phyloP scores from a whole-genome alignment of 2,329 filamentous ascomycete species.

The Paracamarosporium sp. region DNA sequence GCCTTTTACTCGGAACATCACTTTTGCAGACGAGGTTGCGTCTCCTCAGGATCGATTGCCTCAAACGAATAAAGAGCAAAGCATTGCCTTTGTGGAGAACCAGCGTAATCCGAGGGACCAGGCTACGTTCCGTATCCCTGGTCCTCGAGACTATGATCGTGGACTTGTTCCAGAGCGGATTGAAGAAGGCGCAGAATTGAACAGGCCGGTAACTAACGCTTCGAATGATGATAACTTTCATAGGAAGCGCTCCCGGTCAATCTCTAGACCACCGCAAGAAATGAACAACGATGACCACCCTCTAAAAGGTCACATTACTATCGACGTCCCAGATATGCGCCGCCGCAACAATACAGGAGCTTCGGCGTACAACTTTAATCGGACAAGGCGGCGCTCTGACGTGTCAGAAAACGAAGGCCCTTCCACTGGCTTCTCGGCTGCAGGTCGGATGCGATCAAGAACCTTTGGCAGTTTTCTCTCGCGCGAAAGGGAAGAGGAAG shows the following conservation, averaged over 20 bases:
- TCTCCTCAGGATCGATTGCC: conserved; percentile 64
- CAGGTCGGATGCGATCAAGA: conserved; percentile 48
- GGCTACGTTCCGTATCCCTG: conserved; percentile 84
- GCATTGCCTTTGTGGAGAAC: conserved; percentile 86
- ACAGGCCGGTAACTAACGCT: conserved; percentile 15
- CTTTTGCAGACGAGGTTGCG: conserved; percentile 72
- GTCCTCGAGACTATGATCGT: conserved; percentile 86
- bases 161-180: conserved; percentile 74
- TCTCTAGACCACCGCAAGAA: conserved; percentile 34
- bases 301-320: conserved; percentile 66
- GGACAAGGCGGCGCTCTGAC: conserved; percentile 11
- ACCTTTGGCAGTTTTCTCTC: conserved; percentile 67
- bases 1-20: conserved; percentile 60
- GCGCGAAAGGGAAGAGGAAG: conserved; percentile 57
- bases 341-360: conserved; percentile 37
- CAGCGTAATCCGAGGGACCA: conserved; percentile 77
- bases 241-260: conserved; percentile 25
- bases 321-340: conserved; percentile 66
- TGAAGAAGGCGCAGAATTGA: conserved; percentile 47
- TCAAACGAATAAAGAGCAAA: conserved; percentile 69
- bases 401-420: conserved; percentile 14
- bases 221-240: conserved; percentile 32
- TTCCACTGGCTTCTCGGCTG: conserved; percentile 24
- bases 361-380: conserved; percentile 30
- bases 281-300: conserved; percentile 49